Evolutionary conservation across 352 stramenopile species (phyloP), one percentile per base, ranked within the genome.

Genomic region (Phytophthora fragariae): DNA sequence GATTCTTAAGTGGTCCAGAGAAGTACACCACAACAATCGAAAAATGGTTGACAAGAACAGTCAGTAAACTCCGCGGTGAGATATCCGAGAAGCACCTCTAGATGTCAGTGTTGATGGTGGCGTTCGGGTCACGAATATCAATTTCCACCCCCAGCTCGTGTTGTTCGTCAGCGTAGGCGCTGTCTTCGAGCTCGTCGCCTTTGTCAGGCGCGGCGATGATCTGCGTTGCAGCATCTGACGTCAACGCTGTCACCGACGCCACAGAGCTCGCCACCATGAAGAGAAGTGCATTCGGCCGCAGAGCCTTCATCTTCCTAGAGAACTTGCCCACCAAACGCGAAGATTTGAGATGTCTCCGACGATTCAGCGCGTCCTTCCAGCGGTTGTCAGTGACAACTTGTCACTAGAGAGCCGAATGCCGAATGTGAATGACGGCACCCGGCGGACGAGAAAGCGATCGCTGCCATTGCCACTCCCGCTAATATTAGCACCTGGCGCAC

Each of bases 201-300:
- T 92, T 91, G 69, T 92, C 86, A 2, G 84, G 86, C 37, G 86
- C 82, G n/a, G 82, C 71, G 56, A 93, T 92, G 56, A 92, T 75
- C 41, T 89, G 82, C 33, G 65, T 49, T 53, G 68, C n/a, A 6
- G 68, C 31, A 31, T 76, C 54, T 15, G 62, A 55, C 21, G 57
- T 58, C 49, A 69, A 19, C 41, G 66, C 55, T 11, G 31, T 12
- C n/a, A 65, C 49, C 11, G n/a, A 47, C 8, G 47, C 53, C 21
- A 67, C 11, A 6, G 5, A 50, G 14, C 8, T 37, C 19, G 3
- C 17, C 2, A 53, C 4, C 14, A 66, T 14, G 2, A 74, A 39
- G 21, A 77, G 35, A 52, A 41, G 44, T 39, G 46, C 27, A 12
- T 29, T 4, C 57, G 70, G 10, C 33, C 35, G 1, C 11, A 35